Evolutionary conservation across 495 filamentous ascomycete species (phyloP).

Genomic region (Podospora pseudocomata): DNA sequence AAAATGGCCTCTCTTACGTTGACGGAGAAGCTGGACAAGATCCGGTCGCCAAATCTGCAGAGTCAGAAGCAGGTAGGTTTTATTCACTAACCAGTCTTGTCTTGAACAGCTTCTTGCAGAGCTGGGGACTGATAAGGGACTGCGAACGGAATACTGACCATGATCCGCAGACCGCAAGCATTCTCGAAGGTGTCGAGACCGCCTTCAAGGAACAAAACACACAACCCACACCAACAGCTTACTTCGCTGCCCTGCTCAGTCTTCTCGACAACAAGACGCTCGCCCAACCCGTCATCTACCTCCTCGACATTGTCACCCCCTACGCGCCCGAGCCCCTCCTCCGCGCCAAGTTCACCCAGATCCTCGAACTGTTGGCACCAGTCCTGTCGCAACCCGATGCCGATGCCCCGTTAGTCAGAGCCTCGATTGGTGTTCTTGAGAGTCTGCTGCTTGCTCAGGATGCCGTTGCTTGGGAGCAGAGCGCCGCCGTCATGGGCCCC

Average conservation of each 20-base stretch:
- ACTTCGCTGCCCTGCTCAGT: constrained; percentile 93
- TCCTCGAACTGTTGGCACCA: constrained; percentile 80
- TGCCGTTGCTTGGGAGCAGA: constrained; percentile 77
- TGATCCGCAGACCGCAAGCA: constrained; percentile 66
- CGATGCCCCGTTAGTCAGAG: constrained; percentile 79
- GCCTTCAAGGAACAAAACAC: constrained; percentile 83
- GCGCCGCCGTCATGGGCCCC: constrained; percentile 79
- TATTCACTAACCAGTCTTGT: background rate
- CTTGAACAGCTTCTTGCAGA: background rate
- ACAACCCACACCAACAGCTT: constrained; percentile 78
- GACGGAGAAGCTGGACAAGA: constrained; percentile 89
- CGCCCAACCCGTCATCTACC: constrained; percentile 85
- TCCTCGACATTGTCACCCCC: constrained; percentile 85
- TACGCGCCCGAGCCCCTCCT: constrained; percentile 80
- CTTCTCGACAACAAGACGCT: constrained; percentile 84
- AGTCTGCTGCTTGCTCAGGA: constrained; percentile 85
- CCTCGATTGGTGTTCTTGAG: constrained; percentile 92
- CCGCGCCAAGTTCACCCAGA: constrained; percentile 88
- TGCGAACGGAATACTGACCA: constrained; percentile 13
- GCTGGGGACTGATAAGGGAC: background rate
- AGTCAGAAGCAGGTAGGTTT: constrained; percentile 82
- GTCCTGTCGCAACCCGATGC: constrained; percentile 74
- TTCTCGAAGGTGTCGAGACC: constrained; percentile 87
- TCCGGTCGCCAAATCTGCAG: constrained; percentile 91
- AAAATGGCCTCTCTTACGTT: constrained; percentile 61